Percentiles rank a stretch among this genome's conserved stretches.
These are phyloP conservation scores for Lepidium africanum DNA, from an alignment of 345 rosid genomes.

Conservation along the genomic window DNA sequence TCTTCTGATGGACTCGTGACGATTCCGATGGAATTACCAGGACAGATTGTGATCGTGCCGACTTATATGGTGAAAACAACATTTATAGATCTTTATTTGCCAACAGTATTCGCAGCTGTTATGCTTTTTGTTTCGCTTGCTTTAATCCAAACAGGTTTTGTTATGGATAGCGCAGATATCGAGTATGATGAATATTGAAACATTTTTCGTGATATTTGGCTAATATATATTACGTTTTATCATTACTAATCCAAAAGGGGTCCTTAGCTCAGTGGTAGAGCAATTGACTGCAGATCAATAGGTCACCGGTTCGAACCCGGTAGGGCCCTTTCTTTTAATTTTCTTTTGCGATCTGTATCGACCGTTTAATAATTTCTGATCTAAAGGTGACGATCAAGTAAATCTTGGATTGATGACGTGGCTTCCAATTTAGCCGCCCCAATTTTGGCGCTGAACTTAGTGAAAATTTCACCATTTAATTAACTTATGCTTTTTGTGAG, in stretches of 20 bases:
- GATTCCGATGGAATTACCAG: constrained; percentile 21
- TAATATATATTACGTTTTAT: too few relatives aligned
- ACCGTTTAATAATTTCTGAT: not conserved
- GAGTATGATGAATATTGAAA: not conserved
- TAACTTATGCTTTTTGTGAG: not conserved
- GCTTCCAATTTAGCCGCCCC: not conserved
- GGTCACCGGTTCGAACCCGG: constrained; percentile 51
- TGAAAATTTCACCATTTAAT: too few relatives aligned
- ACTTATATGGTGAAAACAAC: constrained; percentile 11
- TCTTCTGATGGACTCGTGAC: not conserved
- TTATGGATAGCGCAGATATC: not conserved
- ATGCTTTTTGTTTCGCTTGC: constrained; percentile 8
- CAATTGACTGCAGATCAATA: constrained; percentile 80
- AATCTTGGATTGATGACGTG: not conserved
- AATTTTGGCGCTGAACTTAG: not conserved
- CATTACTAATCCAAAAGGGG: too few relatives aligned
- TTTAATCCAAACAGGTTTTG: constrained; percentile 9
- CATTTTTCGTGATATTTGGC: not conserved
- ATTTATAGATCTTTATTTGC: not conserved
- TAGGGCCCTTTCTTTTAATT: constrained; percentile 27
- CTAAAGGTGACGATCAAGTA: not conserved
- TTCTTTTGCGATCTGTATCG: not conserved
- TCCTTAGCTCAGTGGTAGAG: constrained; percentile 84
- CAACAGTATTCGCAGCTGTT: constrained; percentile 12
- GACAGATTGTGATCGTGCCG: constrained; percentile 17